Conservation (phyloP, 2,329 filamentous ascomycete genomes). For the Verruconis gallopava region DNA sequence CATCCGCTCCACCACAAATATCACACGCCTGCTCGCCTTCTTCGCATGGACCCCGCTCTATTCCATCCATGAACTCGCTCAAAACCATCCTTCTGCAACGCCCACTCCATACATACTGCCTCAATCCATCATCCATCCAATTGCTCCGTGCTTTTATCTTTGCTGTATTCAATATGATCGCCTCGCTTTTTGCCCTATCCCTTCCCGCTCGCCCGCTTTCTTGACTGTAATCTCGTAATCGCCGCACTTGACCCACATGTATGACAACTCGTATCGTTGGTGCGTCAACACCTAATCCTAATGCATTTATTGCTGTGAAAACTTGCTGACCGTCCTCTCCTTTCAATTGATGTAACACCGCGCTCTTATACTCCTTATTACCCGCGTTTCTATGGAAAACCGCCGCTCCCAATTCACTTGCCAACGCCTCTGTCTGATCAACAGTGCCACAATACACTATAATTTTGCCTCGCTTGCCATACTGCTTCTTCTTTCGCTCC, state of each 20-base stretch:
- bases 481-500: background rate
- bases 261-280: conserved; percentile 1
- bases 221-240: conserved; percentile 1
- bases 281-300: background rate
- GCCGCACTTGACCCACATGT: background rate
- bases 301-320: background rate
- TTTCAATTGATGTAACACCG: background rate
- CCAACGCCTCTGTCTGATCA: background rate
- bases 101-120: background rate
- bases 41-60: too few species aligned
- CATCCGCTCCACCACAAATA: too few species aligned
- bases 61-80: too few species aligned
- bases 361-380: background rate
- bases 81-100: background rate
- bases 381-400: background rate
- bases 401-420: background rate
- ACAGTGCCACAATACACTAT: background rate
- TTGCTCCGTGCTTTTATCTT: background rate
- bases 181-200: too few species aligned
- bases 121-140: background rate
- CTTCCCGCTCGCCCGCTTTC: background rate
- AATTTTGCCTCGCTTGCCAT: background rate
- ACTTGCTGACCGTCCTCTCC: background rate
- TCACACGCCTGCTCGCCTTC: too few species aligned
- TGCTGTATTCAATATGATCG: conserved; percentile 1